Base-by-base conservation (phyloP, 2,329 filamentous ascomycete genomes). In the Rhynchosporium graminicola region DNA sequence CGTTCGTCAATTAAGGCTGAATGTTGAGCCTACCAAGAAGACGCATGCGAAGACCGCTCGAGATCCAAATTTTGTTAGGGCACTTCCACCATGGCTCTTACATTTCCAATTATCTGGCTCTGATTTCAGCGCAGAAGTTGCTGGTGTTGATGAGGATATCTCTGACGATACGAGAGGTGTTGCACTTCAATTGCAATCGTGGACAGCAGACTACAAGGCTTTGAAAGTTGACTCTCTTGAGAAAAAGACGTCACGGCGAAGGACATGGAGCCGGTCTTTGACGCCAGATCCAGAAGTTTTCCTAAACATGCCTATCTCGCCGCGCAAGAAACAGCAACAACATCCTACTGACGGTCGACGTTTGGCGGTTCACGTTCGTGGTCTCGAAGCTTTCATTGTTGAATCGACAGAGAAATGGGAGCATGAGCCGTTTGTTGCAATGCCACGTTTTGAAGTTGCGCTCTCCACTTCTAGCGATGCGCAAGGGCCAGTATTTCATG, bases 61-160 rank as follows among this genome's bases (percentile, higher is more conserved):
- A 63, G 83, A 84, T 57, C 80, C 80, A 38, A 93, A 90, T 71
- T 87, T 96, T 65, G 74, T 99, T 42, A 86, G 95, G 58, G 86
- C 84, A 28, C 76, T 97, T 65, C 96, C 95, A 0, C 76, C 84
- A 2, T 99, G 95, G 95, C 81, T 99, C 6, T 77, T 93, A 43
- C 87, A 94, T 65, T 88, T 92, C 65, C 88, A 91, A 61, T 81
- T 99, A 4, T 91, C 97, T 73, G 92, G 91, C 1, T 90, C 90
- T 4, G 92, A 97, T 66, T 92, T 97, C 71, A 95, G 91, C 69
- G 80, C 96, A 57, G 94, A 99, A 74, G 84, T 98, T 59, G 95
- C 95, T 20, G 95, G 95, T 2, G 81, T 95, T 28, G 96, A 99
- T 72, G 82, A 88, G 54, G 86, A 88, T 26, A 91, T 98, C 40